A percentile compares a stretch with the other conserved stretches of the same genome.
These are phyloP conservation scores for Apiotrichum siamense DNA, from an alignment of 1,284 basidiomycete genomes.

Conservation along the genomic window DNA sequence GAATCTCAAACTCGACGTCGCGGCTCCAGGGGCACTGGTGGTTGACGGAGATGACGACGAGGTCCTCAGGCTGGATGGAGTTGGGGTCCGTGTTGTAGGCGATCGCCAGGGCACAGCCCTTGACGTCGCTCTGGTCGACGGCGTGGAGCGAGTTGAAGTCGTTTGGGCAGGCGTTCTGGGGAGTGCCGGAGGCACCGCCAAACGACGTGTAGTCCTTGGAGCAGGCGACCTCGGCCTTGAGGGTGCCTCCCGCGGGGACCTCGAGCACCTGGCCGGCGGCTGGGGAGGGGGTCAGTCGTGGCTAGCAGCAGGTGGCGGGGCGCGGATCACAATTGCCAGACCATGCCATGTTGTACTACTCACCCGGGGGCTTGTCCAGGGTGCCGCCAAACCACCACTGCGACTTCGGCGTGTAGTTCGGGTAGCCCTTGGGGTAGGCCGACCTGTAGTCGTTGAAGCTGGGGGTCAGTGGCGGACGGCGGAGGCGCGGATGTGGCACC, in stretches of 20 bases:
- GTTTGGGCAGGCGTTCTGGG: not conserved
- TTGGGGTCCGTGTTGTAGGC: constrained; percentile 59
- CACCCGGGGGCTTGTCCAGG: constrained; percentile 33
- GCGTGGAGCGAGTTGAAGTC: not conserved
- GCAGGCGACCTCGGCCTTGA: constrained; percentile 4
- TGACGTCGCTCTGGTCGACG: constrained; percentile 20
- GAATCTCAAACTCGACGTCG: constrained; percentile 59
- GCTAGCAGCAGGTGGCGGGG: too few species aligned
- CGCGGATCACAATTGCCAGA: too few species aligned
- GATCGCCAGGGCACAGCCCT: constrained; percentile 52
- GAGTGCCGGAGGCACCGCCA: not conserved
- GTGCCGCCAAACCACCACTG: constrained; percentile 62
- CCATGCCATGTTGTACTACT: not conserved
- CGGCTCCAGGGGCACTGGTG: constrained; percentile 64
- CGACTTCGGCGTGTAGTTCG: constrained; percentile 35
- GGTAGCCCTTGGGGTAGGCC: not conserved
- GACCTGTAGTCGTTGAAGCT: not conserved
- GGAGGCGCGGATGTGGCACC: too few species aligned
- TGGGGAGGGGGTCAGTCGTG: not conserved
- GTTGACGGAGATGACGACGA: constrained; percentile 64
- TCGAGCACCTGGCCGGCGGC: constrained; percentile 32
- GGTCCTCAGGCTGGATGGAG: constrained; percentile 58
- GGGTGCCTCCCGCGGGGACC: constrained; percentile 35
- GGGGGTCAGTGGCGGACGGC: not conserved
- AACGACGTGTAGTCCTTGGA: constrained; percentile 6